These are phyloP conservation scores for Laetiporus sulphureus DNA, from an alignment of 1,284 basidiomycete genomes.

Conservation along the genomic window DNA sequence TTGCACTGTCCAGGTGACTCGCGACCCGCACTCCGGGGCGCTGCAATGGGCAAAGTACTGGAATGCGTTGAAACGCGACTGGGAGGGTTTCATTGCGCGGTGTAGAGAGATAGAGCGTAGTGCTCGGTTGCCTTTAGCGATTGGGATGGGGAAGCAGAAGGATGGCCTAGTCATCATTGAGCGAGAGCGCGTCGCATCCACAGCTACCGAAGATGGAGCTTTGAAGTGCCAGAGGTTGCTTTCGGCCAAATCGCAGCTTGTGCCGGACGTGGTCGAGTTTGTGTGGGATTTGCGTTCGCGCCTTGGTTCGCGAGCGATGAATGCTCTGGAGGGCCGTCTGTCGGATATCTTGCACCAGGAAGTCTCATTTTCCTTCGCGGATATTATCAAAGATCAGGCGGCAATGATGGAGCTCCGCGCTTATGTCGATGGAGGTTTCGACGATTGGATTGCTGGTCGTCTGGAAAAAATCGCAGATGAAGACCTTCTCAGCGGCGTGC, in stretches of 20 bases:
- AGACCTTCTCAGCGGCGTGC: constrained; percentile 46
- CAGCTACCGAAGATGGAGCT: constrained; percentile 63
- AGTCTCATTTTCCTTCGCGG: constrained; percentile 64
- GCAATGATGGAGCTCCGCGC: constrained; percentile 44
- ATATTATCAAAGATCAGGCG: constrained; percentile 65
- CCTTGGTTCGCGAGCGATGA: constrained; percentile 48
- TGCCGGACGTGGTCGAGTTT: constrained; percentile 48
- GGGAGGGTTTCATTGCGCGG: constrained; percentile 88
- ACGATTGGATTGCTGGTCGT: constrained; percentile 52
- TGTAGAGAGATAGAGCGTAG: constrained; percentile 83
- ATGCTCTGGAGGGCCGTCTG: constrained; percentile 50
- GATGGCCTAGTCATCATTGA: constrained; percentile 63
- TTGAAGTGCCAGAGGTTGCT: constrained; percentile 49
- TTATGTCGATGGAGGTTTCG: constrained; percentile 49
- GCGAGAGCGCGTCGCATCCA: constrained; percentile 65
- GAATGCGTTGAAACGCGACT: constrained; percentile 81
- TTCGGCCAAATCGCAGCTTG: constrained; percentile 32
- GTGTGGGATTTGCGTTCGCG: constrained; percentile 54
- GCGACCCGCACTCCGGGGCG: constrained; percentile 74
- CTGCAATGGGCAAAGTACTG: constrained; percentile 75
- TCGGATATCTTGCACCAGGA: constrained; percentile 67
- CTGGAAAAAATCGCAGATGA: constrained; percentile 51
- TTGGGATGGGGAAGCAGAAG: constrained; percentile 44
- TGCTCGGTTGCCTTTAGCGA: constrained; percentile 75
- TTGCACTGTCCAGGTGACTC: constrained; percentile 68